phyloP scores from a whole-genome alignment of 2,329 filamentous ascomycete species.

The Aspergillus piperis region DNA sequence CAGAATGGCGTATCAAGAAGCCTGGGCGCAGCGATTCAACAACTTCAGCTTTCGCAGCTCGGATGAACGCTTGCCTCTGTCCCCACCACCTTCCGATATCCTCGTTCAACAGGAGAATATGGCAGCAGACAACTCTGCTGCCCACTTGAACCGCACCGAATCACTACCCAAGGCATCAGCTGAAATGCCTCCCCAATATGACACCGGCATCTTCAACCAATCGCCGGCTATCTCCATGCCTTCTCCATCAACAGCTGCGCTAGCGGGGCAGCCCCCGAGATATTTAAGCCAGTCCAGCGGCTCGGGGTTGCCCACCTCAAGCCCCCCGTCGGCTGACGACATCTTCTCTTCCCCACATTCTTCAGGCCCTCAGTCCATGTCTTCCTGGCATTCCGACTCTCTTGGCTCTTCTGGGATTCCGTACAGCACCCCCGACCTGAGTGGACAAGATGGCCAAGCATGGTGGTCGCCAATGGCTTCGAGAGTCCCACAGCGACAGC shows the following conservation, averaged over 20 bases:
- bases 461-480: constrained; percentile 46
- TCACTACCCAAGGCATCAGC: constrained; percentile 26
- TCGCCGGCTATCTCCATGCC: constrained; percentile 38
- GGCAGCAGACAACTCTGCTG: constrained; percentile 30
- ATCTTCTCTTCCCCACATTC: constrained; percentile 43
- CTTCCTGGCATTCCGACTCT: constrained; percentile 45
- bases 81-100: constrained; percentile 49
- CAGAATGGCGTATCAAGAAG: constrained; percentile 46
- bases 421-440: constrained; percentile 42
- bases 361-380: constrained; percentile 41
- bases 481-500: constrained; percentile 37
- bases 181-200: constrained; percentile 37
- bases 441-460: constrained; percentile 37
- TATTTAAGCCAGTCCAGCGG: constrained; percentile 35
- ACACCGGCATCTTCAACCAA: constrained; percentile 35
- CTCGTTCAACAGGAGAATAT: constrained; percentile 43
- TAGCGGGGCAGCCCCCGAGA: constrained; percentile 35
- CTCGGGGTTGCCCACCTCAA: constrained; percentile 34
- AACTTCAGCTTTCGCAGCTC: constrained; percentile 54
- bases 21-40: constrained; percentile 57
- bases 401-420: constrained; percentile 39
- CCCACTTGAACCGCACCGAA: constrained; percentile 41
- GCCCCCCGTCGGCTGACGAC: constrained; percentile 41
- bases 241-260: constrained; percentile 31
- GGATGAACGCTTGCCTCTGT: constrained; percentile 45